Evolutionary conservation across 768 basidiomycete species (phyloP).

Genomic region (Hydnomerulius pinastri): DNA sequence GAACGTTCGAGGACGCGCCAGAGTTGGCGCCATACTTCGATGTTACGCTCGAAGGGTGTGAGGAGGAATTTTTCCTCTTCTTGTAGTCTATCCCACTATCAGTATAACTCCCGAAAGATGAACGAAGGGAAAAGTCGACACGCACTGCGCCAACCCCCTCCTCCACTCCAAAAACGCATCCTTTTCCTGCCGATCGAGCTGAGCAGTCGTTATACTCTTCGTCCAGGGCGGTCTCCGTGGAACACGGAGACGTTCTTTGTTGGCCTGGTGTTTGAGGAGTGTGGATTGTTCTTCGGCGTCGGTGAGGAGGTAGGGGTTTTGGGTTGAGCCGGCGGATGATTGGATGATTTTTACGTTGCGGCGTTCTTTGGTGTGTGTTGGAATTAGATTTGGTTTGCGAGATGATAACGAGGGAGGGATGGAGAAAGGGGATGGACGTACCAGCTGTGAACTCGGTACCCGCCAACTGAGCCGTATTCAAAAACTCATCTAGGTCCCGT

Average conservation of each 20-base stretch:
- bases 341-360: conserved; percentile 80
- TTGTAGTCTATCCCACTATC: conserved; percentile 80
- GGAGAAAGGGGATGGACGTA: conserved; percentile 34
- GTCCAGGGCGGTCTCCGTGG: conserved; percentile 92
- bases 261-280: conserved; percentile 70
- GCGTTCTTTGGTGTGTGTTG: conserved; percentile 49
- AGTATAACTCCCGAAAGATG: no score
- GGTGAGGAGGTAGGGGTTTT: conserved; percentile 86
- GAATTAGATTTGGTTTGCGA: conserved; percentile 10
- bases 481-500: conserved; percentile 91
- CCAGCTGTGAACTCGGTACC: conserved; percentile 96
- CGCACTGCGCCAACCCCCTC: conserved; percentile 86
- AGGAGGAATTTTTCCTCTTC: conserved; percentile 86
- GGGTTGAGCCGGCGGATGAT: conserved; percentile 46
- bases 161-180: conserved; percentile 93
- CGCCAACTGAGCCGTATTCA: conserved; percentile 92
- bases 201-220: conserved; percentile 68
- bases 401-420: not conserved
- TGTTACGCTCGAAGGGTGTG: conserved; percentile 94
- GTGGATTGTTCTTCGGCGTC: conserved; percentile 81
- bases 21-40: conserved; percentile 98
- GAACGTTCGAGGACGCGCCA: conserved; percentile 97
- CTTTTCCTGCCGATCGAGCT: conserved; percentile 89
- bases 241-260: conserved; percentile 76
- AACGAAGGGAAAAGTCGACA: no score